Base-by-base conservation (phyloP, 305 asterid genomes). In the Fraxinus dipetala region DNA sequence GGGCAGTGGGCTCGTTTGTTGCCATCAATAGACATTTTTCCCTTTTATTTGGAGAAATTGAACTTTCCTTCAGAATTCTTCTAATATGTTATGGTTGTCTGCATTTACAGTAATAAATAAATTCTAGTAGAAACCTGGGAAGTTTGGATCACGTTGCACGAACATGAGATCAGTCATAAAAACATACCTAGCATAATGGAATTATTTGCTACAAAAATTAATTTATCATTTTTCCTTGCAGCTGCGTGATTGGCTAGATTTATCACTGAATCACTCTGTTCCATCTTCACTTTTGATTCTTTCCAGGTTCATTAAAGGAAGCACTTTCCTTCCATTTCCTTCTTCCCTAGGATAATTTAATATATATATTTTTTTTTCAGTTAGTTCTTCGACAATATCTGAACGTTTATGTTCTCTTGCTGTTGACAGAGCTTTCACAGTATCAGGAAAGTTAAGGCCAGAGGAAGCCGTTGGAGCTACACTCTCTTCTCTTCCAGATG, bases 231-330 rank as follows among this genome's bases (percentile, higher is more conserved):
- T 63, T 59, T 72, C 43, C 72, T 61, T 84, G 86, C 93, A 94
- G 98, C 90, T 92, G 82, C 92, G 91, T 73, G 97, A 94, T 83
- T 94, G 98, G 98, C 85, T 94, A 81, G 98, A 92, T 88, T 91
- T 94, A 83, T 94, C 98, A 65, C 89, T 94, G 78, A 90, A 92
- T 88, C 95, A 92, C 86, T 90, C 96, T 77, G 95, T 94, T 79
- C 97, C 98, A 51, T 94, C 98, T 83, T 94, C 97, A 35, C 94
- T 94, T 79, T 78, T 94, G 87, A 92, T 92, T 81, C 93, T 92
- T 79, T 94, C 97, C 80, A 94, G 98, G 98, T 92, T 78, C 79
- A 59, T 78, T 73, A 65, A 74, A 26, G 36, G 74, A 67, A 28
- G 18, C 38, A 1, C 38, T 4, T 7, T 76, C 69, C 45, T 83